Evolutionary conservation across 1,139 yeast species (phyloP), one percentile per base, ranked within the genome.

Genomic region (Hyphopichia wangnamkhiaoensis): DNA sequence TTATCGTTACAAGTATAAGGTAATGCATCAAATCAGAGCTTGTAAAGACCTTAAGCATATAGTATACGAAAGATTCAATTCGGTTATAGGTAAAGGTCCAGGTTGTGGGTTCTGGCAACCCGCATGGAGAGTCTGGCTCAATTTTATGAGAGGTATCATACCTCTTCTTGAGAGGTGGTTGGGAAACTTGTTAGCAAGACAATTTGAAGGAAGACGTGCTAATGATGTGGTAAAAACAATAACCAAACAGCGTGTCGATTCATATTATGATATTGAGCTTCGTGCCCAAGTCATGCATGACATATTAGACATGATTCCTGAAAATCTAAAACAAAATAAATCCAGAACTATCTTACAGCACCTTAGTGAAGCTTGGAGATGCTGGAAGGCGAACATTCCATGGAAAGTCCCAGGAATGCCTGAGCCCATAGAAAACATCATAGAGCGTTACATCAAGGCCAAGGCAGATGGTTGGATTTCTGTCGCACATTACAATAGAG

Each of bases 21-120:
- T 93, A 4, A 94, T 94, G 99, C 98, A 91, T 57, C 99, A 94
- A 61, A 91, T 94, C 32, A 78, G 98, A 37, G 93, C 95, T 1
- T 91, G 98, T 59, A 93, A 93, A 58, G 98, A 94, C 61, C 68
- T 93, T 53, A 93, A 94, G 61, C 98, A 94, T 59, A 82, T 91
- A 10, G 84, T 93, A 1, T 93, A 93, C 56, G 76, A 87, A 46
- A 74, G 84, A 41, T 93, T 94, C 65, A 93, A 94, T 56, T 65
- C 66, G 26, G 74, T 77, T 29, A 86, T 94, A 30, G 98, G 98
- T 0, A 93, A 93, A 58, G 99, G 99, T 1, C 98, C 98, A 1
- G 99, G 99, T 0, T 88, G 95, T 67, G 99, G 99, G 2, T 88
- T 93, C 60, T 94, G 99, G 99, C 98, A 93, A 56, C 98, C 98